Base-by-base conservation (phyloP, 1,139 yeast species). In the Zygosaccharomyces sapae region DNA sequence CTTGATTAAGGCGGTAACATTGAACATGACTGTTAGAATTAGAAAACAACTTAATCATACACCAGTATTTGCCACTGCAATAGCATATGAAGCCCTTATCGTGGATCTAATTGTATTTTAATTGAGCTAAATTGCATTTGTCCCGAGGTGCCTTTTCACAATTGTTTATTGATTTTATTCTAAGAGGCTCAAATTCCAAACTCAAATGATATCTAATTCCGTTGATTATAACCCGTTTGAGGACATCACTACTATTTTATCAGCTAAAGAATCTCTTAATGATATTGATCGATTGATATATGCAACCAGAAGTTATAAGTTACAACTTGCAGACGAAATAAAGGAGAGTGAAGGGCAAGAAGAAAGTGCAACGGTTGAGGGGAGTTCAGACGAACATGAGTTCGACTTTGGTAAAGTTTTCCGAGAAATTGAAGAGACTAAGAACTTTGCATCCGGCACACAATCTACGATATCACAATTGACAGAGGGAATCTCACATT, bases 401-500 rank as follows among this genome's bases (percentile, higher is more conserved):
- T 52, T 55, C 8, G 56, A 59, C 5, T 54, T 68, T 5, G 63
- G 57, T 7, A 52, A 55, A 10, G 56, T 77, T 13, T 69, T 72
- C 24, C 44, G 53, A 2, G 73, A 74, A 50, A 68, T 80, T 31
- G 60, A 63, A 7, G 60, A 61, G n/a, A 77, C 86, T 16, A 70
- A 73, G 44, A 55, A 59, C 2, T 67, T 81, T 37, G 80, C 89
- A 0, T 61, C 66, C 1, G 62, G 71, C 5, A 84, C 95, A 0
- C 90, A 86, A 50, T 58, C 67, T 5, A 75, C 82, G 2, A 88
- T 90, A 46, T 72, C 81, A 7, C 67, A 66, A 9, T 84, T 88
- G 77, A 90, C 97, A 0, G 72, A 79, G 4, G 85, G 83, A 42
- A 89, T 94, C 49, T 86, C 87, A 56, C 72, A 76, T 33, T 72